These are phyloP conservation scores for Thozetella sp. DNA, from an alignment of 495 filamentous ascomycete genomes.

Conservation along the genomic window DNA sequence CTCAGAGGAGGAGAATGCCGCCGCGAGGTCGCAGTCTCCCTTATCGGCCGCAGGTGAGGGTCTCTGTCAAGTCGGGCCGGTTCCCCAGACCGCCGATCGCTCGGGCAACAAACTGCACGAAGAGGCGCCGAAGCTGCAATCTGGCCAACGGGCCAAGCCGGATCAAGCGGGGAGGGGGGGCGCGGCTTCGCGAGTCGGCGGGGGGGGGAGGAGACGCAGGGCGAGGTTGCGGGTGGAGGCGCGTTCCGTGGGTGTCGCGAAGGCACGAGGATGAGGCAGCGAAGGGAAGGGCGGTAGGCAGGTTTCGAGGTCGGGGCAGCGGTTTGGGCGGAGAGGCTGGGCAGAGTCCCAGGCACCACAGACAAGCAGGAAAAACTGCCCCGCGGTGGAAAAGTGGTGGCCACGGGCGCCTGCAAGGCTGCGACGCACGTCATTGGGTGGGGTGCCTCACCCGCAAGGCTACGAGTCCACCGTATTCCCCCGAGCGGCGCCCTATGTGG, in stretches of 20 bases:
- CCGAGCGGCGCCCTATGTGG: too few species aligned
- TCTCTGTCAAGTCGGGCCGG: neutral
- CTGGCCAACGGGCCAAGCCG: too few species aligned
- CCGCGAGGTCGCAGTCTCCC: neutral
- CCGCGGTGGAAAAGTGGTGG: neutral
- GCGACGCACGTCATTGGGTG: conserved; percentile 1
- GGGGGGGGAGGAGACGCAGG: neutral
- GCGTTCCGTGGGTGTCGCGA: neutral
- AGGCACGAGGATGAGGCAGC: too few species aligned
- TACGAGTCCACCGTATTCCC: too few species aligned
- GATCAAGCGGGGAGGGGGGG: too few species aligned
- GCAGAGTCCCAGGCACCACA: neutral
- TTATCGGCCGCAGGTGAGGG: neutral
- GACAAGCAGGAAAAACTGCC: too few species aligned
- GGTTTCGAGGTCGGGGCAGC: neutral
- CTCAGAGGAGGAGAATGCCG: neutral
- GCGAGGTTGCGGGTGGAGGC: neutral
- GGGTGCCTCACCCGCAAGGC: neutral
- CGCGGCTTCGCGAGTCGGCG: neutral
- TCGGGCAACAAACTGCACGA: neutral
- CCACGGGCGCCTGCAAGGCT: neutral
- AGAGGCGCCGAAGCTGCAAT: neutral
- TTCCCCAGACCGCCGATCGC: neutral
- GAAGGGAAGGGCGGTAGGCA: neutral
- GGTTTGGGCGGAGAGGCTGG: too few species aligned